Evolutionary conservation across 495 filamentous ascomycete species (phyloP), one percentile per base, ranked within the genome.

Genomic region (Aeminium ludgeri): DNA sequence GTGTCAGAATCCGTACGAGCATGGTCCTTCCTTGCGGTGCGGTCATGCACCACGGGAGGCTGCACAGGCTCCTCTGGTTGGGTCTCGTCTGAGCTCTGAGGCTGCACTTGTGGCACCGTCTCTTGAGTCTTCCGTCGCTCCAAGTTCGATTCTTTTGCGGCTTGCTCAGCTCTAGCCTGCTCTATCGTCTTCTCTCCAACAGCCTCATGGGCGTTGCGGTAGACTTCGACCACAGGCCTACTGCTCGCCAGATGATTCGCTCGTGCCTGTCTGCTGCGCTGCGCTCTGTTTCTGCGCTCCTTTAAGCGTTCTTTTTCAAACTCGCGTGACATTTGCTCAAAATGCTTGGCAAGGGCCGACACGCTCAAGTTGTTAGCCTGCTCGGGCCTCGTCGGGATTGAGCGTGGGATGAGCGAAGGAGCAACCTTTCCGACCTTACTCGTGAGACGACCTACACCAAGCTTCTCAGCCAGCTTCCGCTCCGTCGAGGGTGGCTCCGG

Each of bases 151-250:
- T 39, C 10, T 30, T 29, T 16, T 36, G 23, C 31, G 7, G 17
- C 25, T 32, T n/a, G 30, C 13, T 44, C 36, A 12, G 28, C 30
- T 12, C 3, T 5, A 1, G 13, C 12, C 3, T 38, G 30, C 10
- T 45, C 43, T 1, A 38, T 1, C 3, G 17, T 36, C 20, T 71
- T 70, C 52, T 92, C 86, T 46, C 82, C 81, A 6, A 95, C 86
- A 28, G 91, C 89, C 55, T 95, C 86, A 45, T 81, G 73, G 10
- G 92, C 82, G 53, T 93, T 86, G 45, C 78, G 74, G 55, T 94
- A 99, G 34, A 99, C 83, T 56, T 94, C 84, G 12, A 99, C 87
- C 46, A 91, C 86, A 1, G 91, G 85, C 55, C 85, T 89, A 17
- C 87, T 91, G n/a, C 83, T 85, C 11, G 85, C 78, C 42, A 86